A percentile compares a stretch with the other conserved stretches of the same genome.
Evolutionary conservation across 345 rosid species (phyloP).

Genomic region (Abelmoschus esculentus): DNA sequence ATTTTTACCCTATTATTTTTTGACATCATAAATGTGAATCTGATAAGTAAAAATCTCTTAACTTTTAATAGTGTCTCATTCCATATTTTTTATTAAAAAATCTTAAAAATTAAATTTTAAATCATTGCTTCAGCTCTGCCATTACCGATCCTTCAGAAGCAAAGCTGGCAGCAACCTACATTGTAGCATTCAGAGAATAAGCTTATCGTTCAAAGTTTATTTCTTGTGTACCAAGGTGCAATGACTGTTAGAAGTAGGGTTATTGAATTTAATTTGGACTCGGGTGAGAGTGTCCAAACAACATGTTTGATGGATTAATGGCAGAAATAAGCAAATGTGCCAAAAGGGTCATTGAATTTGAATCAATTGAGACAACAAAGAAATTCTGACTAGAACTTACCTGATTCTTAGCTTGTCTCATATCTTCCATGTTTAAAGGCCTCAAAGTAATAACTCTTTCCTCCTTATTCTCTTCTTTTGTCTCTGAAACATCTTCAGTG

Average conservation of each 20-base stretch:
- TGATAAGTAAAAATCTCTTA: too few species aligned
- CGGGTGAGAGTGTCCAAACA: background rate
- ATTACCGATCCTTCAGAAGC: slow-evolving; percentile 75
- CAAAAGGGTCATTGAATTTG: background rate
- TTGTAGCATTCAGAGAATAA: too few species aligned
- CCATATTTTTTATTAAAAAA: too few species aligned
- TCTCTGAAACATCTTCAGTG: slow-evolving; percentile 34
- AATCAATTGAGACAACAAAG: background rate
- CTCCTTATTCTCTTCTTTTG: slow-evolving; percentile 53
- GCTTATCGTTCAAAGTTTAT: too few species aligned
- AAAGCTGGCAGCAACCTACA: slow-evolving; percentile 43
- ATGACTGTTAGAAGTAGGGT: background rate
- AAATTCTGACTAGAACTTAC: slow-evolving; percentile 20
- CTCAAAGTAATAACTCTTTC: slow-evolving; percentile 58
- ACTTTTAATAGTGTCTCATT: too few species aligned
- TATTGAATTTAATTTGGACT: background rate
- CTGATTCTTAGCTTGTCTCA: slow-evolving; percentile 92
- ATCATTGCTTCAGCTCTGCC: slow-evolving; percentile 80
- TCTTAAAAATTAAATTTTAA: too few species aligned
- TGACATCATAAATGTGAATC: too few species aligned
- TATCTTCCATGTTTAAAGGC: slow-evolving; percentile 80
- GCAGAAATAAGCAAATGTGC: background rate
- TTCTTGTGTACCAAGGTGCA: slow-evolving; percentile 10
- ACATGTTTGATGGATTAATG: background rate
- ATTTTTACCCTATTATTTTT: too few species aligned